Evolutionary conservation across 139 green algal genomes (phyloP), one percentile per base, ranked within the genome.

Genomic region (Zygnema cylindricum): DNA sequence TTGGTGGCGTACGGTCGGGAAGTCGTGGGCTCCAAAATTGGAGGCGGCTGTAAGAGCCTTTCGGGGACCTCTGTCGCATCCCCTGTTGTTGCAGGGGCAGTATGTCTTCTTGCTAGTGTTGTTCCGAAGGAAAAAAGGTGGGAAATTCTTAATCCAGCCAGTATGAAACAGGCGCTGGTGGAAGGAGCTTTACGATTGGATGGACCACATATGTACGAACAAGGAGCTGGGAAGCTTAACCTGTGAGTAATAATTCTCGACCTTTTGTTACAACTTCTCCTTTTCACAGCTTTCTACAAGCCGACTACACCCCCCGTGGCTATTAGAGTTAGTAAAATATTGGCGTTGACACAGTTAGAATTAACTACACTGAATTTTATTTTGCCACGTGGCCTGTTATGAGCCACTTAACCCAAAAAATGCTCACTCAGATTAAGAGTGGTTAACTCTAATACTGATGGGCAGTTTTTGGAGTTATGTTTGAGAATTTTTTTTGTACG

Each of bases 161-260:
- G 91, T 84, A 99, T 99, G 97, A 99, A 99, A 93, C 98, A 99
- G 92, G 96, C 96, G 25, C 93, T 99, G 77, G 93, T 99, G 76
- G 96, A 99, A 87, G 96, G 97, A 36, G 96, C 97, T 0, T 76
- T 86, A 32, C 82, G 86, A 43, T 93, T 99, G 69, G 77, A 88
- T 0, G 89, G 91, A 2, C 92, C 95, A 11, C 95, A 95, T 92
- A 95, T 98, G 69, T 98, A 96, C 71, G 97, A 98, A 89, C 94
- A 97, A 84, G 91, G 82, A 1, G 33, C 55, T 36, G 90, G 89
- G 32, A 41, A 76, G 0, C 32, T 93, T 22, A 87, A 92, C 43
- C 30, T 92, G 81, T 89, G 33, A 89, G 86, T 90, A 30, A 22
- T 69, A n/a, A n/a, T n/a, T n/a, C n/a, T n/a, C n/a, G n/a, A n/a